Evolutionary conservation across 768 basidiomycete genomes (phyloP).

Genomic region (Astraeus odoratus): DNA sequence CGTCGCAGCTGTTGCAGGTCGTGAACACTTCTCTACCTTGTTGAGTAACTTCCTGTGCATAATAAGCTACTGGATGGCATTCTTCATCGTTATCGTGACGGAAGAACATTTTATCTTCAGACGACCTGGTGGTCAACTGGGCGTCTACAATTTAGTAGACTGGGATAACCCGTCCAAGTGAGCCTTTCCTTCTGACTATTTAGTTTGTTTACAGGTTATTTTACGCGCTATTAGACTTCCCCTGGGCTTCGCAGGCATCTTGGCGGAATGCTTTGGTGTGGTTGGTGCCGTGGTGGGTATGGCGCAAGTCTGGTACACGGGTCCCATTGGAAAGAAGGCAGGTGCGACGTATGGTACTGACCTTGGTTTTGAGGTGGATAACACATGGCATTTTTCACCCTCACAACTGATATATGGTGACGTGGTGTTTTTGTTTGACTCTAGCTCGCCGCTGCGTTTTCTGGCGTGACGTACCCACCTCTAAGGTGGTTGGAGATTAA

Average conservation of each 20-base stretch:
- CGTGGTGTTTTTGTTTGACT: no score
- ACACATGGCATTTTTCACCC: no score
- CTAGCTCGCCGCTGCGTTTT: slow-evolving; percentile 39
- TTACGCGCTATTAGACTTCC: slow-evolving; percentile 25
- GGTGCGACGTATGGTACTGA: no score
- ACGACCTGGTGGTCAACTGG: slow-evolving; percentile 30
- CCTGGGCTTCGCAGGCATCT: slow-evolving; percentile 40
- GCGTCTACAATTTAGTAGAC: slow-evolving; percentile 45
- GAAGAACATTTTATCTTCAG: slow-evolving; percentile 46
- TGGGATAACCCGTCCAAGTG: slow-evolving; percentile 38
- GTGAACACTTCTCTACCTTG: slow-evolving; percentile 38
- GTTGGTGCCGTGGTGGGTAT: slow-evolving; percentile 46
- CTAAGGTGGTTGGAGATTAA: slow-evolving; percentile 44
- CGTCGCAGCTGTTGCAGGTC: slow-evolving; percentile 34
- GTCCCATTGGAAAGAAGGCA: slow-evolving; percentile 38
- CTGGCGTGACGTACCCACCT: slow-evolving; percentile 41
- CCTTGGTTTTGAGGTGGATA: slow-evolving; percentile 53
- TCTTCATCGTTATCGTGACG: slow-evolving; percentile 38
- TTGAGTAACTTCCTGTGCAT: slow-evolving; percentile 38
- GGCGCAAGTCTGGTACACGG: slow-evolving; percentile 48
- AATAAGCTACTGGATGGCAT: slow-evolving; percentile 40
- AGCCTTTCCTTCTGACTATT: not conserved
- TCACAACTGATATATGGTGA: no score
- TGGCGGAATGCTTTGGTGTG: slow-evolving; percentile 41
- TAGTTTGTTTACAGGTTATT: not conserved